A percentile compares a stretch with the other conserved stretches of the same genome.
Conservation (phyloP, 805 yeast genomes). For the Candida cerambycidarum region DNA sequence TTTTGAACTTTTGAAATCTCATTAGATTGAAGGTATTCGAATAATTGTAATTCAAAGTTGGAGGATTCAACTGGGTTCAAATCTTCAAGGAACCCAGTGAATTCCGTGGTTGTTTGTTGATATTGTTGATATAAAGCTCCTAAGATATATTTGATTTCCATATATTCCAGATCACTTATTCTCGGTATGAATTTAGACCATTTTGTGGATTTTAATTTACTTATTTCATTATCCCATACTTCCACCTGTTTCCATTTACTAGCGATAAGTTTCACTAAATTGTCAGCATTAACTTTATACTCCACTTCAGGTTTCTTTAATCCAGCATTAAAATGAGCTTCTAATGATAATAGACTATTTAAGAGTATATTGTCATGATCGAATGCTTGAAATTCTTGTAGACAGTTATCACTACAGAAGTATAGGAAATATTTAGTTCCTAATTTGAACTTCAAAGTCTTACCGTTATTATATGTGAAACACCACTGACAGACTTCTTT, state of each 20-base stretch:
- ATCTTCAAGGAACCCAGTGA: constrained; percentile 5
- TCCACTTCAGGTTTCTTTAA: constrained; percentile 26
- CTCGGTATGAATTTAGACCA: constrained; percentile 37
- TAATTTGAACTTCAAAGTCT: constrained; percentile 43
- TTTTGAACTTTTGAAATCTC: constrained; percentile 45
- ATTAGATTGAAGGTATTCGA: constrained; percentile 50
- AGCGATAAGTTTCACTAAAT: constrained; percentile 16
- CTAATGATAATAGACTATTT: constrained; percentile 33
- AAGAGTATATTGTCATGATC: constrained; percentile 40
- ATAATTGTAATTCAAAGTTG: constrained; percentile 26
- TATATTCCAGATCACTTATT: constrained; percentile 54
- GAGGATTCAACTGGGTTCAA: not conserved
- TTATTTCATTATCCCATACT: constrained; percentile 36
- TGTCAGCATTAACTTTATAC: constrained; percentile 18
- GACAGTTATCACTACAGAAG: constrained; percentile 54
- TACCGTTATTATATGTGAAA: constrained; percentile 47
- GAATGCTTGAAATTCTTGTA: constrained; percentile 28
- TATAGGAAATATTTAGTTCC: constrained; percentile 31
- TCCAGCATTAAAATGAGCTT: constrained; percentile 26
- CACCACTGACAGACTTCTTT: constrained; percentile 64
- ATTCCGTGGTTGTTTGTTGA: not conserved
- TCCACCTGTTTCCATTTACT: constrained; percentile 39
- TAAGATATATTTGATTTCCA: constrained; percentile 49
- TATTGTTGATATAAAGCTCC: constrained; percentile 30
- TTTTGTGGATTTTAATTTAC: constrained; percentile 36